These are phyloP conservation scores for Phytopythium delawarense DNA, from an alignment of 352 stramenopile species.

Conservation along the genomic window DNA sequence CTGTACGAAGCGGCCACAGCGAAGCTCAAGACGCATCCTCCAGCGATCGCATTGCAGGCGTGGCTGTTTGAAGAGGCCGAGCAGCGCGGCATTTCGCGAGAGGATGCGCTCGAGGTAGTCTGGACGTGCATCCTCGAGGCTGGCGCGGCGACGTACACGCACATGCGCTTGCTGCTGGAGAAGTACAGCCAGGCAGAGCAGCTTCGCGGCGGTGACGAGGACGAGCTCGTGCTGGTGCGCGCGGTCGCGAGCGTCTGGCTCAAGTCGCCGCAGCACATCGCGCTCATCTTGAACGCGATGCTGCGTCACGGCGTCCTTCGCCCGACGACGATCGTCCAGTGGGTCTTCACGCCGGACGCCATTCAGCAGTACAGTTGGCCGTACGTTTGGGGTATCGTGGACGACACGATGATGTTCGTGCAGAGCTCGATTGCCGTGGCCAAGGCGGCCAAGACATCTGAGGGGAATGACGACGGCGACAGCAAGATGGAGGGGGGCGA, in stretches of 20 bases:
- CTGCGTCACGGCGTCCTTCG: slow-evolving; percentile 62
- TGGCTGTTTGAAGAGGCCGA: slow-evolving; percentile 62
- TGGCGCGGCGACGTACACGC: slow-evolving; percentile 76
- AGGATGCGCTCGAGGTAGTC: slow-evolving; percentile 62
- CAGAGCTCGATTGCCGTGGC: slow-evolving; percentile 29
- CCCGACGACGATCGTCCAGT: slow-evolving; percentile 68
- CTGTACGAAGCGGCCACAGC: slow-evolving; percentile 56
- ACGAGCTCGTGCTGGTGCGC: slow-evolving; percentile 61
- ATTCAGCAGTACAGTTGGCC: slow-evolving; percentile 88
- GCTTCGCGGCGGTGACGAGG: slow-evolving; percentile 34
- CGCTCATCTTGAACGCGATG: slow-evolving; percentile 78
- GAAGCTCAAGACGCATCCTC: slow-evolving; percentile 73
- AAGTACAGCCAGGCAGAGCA: slow-evolving; percentile 62
- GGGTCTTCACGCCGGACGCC: slow-evolving; percentile 75
- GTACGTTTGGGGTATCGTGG: slow-evolving; percentile 81
- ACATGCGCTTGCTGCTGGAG: slow-evolving; percentile 74
- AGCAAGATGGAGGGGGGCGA: slow-evolving; percentile 46
- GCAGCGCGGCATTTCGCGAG: slow-evolving; percentile 33
- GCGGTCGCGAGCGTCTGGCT: slow-evolving; percentile 72
- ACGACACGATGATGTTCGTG: slow-evolving; percentile 63
- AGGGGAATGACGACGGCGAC: slow-evolving; percentile 25
- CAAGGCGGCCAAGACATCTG: slow-evolving; percentile 23
- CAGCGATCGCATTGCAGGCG: slow-evolving; percentile 35
- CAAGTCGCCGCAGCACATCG: slow-evolving; percentile 82
- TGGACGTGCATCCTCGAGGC: slow-evolving; percentile 76